Evolutionary conservation across 768 basidiomycete species (phyloP).

Genomic region (Psilocybe azurescens): DNA sequence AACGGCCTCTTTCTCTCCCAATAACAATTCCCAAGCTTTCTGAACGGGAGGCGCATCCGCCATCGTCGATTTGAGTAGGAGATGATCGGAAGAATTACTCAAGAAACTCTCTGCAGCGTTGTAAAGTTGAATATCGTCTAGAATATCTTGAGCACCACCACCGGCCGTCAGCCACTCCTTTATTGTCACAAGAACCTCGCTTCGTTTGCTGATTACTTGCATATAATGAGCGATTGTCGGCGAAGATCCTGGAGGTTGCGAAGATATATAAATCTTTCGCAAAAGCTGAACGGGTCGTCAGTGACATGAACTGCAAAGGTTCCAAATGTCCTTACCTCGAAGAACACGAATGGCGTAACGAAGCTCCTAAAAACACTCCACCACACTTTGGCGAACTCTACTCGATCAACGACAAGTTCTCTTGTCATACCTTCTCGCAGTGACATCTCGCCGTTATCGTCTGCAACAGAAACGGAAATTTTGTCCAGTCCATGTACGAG

Average conservation of each 20-base stretch:
- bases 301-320: constrained; percentile 1
- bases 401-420: constrained; percentile 72
- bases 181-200: constrained; percentile 66
- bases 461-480: constrained; percentile 80
- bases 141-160: constrained; percentile 78
- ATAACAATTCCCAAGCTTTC: constrained; percentile 51
- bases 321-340: constrained; percentile 62
- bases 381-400: constrained; percentile 79
- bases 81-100: constrained; percentile 56
- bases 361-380: constrained; percentile 87
- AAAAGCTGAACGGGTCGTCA: constrained; percentile 56
- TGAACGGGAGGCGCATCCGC: constrained; percentile 50
- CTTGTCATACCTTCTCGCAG: constrained; percentile 75
- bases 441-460: constrained; percentile 88
- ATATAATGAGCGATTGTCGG: constrained; percentile 52
- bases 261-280: constrained; percentile 72
- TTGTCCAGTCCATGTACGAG: constrained; percentile 79
- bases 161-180: constrained; percentile 77
- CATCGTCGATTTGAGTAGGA: constrained; percentile 45
- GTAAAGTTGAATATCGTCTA: constrained; percentile 74
- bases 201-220: constrained; percentile 55
- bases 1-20: constrained; percentile 46
- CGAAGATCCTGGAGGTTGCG: constrained; percentile 46
- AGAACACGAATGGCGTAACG: constrained; percentile 80
- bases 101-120: constrained; percentile 66